These are phyloP conservation scores for Boletus coccyginus DNA, from an alignment of 768 basidiomycete species.

Conservation along the genomic window DNA sequence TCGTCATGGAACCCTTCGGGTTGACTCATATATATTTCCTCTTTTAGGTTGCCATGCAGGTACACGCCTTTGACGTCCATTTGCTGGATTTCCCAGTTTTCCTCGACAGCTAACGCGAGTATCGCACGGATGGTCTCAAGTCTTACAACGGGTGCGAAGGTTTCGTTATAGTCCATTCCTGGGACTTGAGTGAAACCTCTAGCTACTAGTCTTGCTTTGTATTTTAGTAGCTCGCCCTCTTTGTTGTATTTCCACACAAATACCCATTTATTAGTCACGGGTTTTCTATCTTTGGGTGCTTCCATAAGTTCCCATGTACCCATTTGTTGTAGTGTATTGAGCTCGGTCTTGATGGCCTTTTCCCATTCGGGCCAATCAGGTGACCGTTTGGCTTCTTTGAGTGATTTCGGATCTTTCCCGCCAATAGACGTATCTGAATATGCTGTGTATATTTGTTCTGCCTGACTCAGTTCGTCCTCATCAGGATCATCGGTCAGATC, in stretches of 20 bases:
- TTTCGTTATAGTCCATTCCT: slow-evolving; percentile 37
- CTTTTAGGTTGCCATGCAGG: slow-evolving; percentile 29
- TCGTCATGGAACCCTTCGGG: slow-evolving; percentile 24
- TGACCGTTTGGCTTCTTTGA: background rate
- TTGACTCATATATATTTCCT: slow-evolving; percentile 35
- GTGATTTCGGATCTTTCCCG: background rate
- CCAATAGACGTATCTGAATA: too few species aligned
- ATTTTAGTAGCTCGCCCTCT: slow-evolving; percentile 5
- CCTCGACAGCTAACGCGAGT: slow-evolving; percentile 15
- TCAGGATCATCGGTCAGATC: too few species aligned
- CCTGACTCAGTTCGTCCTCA: too few species aligned
- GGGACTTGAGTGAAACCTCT: slow-evolving; percentile 38
- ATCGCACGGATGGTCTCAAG: slow-evolving; percentile 22
- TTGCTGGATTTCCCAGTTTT: slow-evolving; percentile 28
- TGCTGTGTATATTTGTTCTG: too few species aligned
- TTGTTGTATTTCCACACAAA: too few species aligned
- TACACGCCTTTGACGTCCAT: slow-evolving; percentile 32
- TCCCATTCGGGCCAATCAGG: background rate
- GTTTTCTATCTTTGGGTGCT: too few species aligned
- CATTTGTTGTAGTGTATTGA: too few species aligned
- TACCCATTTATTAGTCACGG: too few species aligned
- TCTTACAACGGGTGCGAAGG: slow-evolving; percentile 29
- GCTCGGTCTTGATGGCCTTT: slow-evolving; percentile 5
- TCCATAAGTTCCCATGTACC: too few species aligned
- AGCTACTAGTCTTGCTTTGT: slow-evolving; percentile 38